Evolutionary conservation across 345 rosid genomes (phyloP), one percentile per base, ranked within the genome.

Genomic region (Brassica carinata): DNA sequence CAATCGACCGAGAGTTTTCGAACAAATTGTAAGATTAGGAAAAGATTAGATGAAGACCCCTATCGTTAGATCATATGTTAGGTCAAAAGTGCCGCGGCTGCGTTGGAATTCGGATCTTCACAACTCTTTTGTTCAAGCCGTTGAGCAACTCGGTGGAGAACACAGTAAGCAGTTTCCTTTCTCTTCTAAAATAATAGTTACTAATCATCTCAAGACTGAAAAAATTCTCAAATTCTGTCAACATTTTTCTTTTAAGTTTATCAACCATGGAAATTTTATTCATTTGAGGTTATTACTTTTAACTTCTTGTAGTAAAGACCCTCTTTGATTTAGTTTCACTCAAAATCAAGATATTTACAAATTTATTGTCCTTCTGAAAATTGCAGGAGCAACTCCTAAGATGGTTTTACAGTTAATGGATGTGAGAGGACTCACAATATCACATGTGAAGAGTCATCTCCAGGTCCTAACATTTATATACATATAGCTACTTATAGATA

Each of bases 91-190:
- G 75, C 94, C 97, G 0, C 78, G 98, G 76, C 88, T 91, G 71
- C 87, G 91, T 18, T 93, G 98, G 98, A 86, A 88, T 13, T 88
- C 89, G 0, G 98, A 91, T 83, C 98, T 93, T 71, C 98, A 93
- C 84, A 89, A 86, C 70, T 85, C 89, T 57, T 93, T 93, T 72
- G 73, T 89, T 73, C 89, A 84, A 64, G 97, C 95, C 2, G 88
- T 93, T 27, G 90, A 90, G 69, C 87, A 86, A 81, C 93, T 93
- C 2, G 98, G 98, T 7, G 98, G 98, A 14, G 93, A 89, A 80
- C 85, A 88, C 1, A 86, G 98, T 90, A 75, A 87, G 90, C 79
- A 23, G n/a, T 14, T 64, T 67, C 0, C 14, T 64, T 67, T 68
- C 5, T 59, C 15, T 18, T 69, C 3, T 40, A 8, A 79, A 29